Evolutionary conservation across 148 eudicot genomes (phyloP).

Genomic region (Chenopodium formosanum): DNA sequence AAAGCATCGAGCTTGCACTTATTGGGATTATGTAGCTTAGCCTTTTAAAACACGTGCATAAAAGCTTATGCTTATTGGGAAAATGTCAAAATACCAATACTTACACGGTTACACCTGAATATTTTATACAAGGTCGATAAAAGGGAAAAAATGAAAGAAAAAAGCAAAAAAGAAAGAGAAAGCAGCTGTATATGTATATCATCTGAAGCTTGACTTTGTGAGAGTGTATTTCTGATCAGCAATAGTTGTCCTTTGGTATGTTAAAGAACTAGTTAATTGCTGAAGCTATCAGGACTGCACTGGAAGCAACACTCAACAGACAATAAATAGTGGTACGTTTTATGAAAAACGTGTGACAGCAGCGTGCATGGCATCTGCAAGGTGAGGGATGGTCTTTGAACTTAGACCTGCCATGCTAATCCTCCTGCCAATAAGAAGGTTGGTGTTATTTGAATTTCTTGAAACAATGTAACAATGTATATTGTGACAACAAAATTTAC

Average conservation of each 20-base stretch:
- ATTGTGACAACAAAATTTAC: no score
- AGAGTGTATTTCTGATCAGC: background rate
- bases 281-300: background rate
- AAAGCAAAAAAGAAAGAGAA: background rate
- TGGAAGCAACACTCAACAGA: background rate
- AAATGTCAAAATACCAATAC: no score
- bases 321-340: background rate
- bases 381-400: slow-evolving; percentile 82
- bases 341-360: slow-evolving; percentile 60
- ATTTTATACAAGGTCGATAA: no score
- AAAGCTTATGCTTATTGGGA: background rate
- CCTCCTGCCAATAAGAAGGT: slow-evolving; percentile 50
- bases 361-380: slow-evolving; percentile 93
- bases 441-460: background rate
- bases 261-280: background rate
- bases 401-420: slow-evolving; percentile 99
- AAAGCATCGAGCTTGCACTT: background rate
- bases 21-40: background rate
- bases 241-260: background rate
- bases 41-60: background rate
- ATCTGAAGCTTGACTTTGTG: background rate
- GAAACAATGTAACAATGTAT: no score
- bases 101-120: background rate
- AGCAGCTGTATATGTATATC: background rate
- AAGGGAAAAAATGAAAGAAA: no score